These are phyloP conservation scores for Candida sanyiensis DNA, from an alignment of 805 yeast species.

Conservation along the genomic window DNA sequence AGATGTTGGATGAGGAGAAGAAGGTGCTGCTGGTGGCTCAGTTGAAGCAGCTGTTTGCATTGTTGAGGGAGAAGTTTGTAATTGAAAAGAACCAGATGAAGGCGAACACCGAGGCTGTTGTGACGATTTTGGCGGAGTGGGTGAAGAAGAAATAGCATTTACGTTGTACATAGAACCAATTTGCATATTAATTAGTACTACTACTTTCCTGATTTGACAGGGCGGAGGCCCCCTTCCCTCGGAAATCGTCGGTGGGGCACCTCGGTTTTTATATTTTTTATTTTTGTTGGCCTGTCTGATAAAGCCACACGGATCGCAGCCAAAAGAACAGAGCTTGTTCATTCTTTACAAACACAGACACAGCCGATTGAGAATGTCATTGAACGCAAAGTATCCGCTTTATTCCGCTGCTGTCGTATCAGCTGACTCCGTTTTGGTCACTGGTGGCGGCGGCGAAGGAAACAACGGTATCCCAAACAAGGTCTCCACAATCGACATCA, in stretches of 20 bases:
- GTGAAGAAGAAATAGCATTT: too few relatives aligned
- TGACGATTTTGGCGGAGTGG: neutral
- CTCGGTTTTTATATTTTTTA: too few relatives aligned
- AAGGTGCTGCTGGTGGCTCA: neutral
- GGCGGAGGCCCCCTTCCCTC: too few relatives aligned
- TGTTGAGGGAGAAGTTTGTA: neutral
- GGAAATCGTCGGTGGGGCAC: too few relatives aligned
- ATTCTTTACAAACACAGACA: neutral
- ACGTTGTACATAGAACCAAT: too few relatives aligned
- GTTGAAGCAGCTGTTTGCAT: neutral
- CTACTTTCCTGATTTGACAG: too few relatives aligned
- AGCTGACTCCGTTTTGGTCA: conserved; percentile 55
- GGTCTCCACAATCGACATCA: conserved; percentile 57
- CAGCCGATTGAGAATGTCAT: neutral
- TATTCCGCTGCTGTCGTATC: conserved; percentile 71
- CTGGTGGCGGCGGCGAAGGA: conserved; percentile 97
- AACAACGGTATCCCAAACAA: conserved; percentile 84
- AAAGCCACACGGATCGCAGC: too few relatives aligned
- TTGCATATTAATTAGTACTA: too few relatives aligned
- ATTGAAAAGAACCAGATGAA: neutral
- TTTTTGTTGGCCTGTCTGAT: too few relatives aligned
- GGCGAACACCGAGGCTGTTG: neutral
- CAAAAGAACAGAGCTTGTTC: too few relatives aligned
- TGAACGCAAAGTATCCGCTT: conserved; percentile 49
- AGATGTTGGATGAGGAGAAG: neutral